Percentiles rank a stretch among this genome's conserved stretches.
Evolutionary conservation across 805 yeast species (phyloP).

Genomic region (Ogataea degrootiae): DNA sequence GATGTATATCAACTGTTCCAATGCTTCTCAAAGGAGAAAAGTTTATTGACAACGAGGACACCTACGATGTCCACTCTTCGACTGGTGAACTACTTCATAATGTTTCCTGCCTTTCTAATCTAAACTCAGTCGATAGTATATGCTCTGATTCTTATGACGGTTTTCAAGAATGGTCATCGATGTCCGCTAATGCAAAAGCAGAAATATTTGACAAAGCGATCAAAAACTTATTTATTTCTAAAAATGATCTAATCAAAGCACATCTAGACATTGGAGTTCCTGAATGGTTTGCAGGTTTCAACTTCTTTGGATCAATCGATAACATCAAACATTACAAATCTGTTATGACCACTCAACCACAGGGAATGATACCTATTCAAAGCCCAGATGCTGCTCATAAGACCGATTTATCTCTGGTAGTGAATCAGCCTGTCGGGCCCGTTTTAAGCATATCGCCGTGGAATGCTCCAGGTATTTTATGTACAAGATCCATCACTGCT

Average conservation of each 20-base stretch:
- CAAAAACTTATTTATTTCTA: conserved; percentile 3
- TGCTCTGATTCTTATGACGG: conserved; percentile 13
- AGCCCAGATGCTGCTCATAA: not conserved
- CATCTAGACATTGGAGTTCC: conserved; percentile 34
- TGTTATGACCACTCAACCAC: conserved; percentile 14
- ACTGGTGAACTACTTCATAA: conserved; percentile 4
- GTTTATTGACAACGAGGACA: not conserved
- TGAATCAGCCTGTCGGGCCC: conserved; percentile 40
- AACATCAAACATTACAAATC: conserved; percentile 29
- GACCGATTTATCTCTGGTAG: conserved; percentile 20
- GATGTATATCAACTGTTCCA: conserved; percentile 5
- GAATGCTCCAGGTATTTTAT: conserved; percentile 43
- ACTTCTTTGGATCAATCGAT: conserved; percentile 26
- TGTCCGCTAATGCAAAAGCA: conserved; percentile 6
- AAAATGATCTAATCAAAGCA: conserved; percentile 16
- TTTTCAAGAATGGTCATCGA: conserved; percentile 17
- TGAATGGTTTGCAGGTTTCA: conserved; percentile 33
- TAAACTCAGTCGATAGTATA: conserved; percentile 1
- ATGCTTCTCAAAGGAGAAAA: conserved; percentile 2
- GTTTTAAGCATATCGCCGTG: conserved; percentile 43
- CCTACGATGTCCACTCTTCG: conserved; percentile 8
- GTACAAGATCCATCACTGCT: conserved; percentile 35
- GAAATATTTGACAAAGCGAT: conserved; percentile 10
- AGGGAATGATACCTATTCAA: conserved; percentile 21
- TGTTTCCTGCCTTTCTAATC: conserved; percentile 1